Evolutionary conservation across 1,284 basidiomycete genomes (phyloP), one percentile per base, ranked within the genome.

Genomic region (Hypsizygus ulmarius): DNA sequence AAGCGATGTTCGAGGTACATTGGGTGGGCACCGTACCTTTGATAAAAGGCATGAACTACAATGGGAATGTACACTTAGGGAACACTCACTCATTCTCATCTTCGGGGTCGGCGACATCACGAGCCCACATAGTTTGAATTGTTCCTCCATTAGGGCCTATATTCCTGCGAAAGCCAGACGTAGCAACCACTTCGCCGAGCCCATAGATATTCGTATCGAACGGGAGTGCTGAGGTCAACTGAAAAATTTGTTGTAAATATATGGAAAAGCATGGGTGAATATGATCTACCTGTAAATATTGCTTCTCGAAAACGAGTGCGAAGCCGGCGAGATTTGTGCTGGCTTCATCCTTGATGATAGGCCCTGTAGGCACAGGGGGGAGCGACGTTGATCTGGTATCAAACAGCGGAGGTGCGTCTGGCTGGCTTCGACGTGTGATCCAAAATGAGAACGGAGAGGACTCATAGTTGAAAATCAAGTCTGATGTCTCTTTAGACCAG

Each of bases 161-260:
- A 54, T 85, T 75, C 10, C 87, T 72, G 29, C 87, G 67, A 63
- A 86, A 84, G 3, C 83, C 83, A 53, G 81, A 81, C 56, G 76
- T 79, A 1, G 84, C 75, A 21, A 88, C 73, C 15, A 81, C 78
- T 62, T 93, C 88, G 3, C 88, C 89, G 6, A 92, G 68, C 0
- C 90, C 90, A 54, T 90, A 90, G 37, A 92, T 74, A 57, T 91
- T 88, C 15, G 87, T 75, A 30, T 77, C 75, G 14, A 73, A 65
- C 0, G 85, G 84, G 1, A 87, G 69, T 0, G 79, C 73, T 15
- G 83, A 86, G 3, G 82, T 69, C 3, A 91, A 59, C 77, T 91
- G 70, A 7, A 43, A 14, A 9, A 8, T 39, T 29, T 12, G 49
- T 1, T 47, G 35, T 21, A 34, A 12, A 32, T 10, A 27, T 39